Base-by-base conservation (phyloP, 176 grass and related monocot genomes). In the Triticum turgidum region DNA sequence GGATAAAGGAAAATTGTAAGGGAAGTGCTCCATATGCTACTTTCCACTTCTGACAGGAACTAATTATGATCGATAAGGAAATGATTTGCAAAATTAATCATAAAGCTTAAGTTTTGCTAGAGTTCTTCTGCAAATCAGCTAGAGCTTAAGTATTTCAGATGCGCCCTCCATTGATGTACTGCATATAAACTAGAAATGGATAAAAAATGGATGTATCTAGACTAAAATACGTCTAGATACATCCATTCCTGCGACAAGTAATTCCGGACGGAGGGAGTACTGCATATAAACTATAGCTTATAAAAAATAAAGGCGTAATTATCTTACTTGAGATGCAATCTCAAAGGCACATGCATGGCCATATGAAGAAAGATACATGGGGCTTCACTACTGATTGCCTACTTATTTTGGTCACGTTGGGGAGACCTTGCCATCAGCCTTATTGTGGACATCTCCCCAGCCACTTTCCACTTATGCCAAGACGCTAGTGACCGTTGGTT, bases 311-410 rank as follows among this genome's bases (percentile, higher is more conserved):
- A 7, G 8, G 20, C 9, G 0, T 34, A 78, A 33, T 69, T 61
- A 15, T 15, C 6, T 51, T 30, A 72, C 34, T 37, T 29, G 44
- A 68, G 62, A 77, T 15, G 12, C 61, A 67, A n/a, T 54, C 44
- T 15, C 79, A 24, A 6, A 3, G 4, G 32, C 15, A 82, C 11
- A 18, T 52, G 44, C 63, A 70, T 70, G 74, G 25, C 12, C 62
- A 61, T 24, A 77, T 9, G 39, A 71, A 79, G 54, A 88, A 88
- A 79, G 73, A 62, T 45, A 83, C 64, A 79, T 3, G 37, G 25
- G n/a, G 11, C 39, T 80, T 79, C n/a, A 27, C 10, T 12, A 17
- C 35, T 41, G 29, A 8, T 3, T 61, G 10, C 52, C 38, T 47
- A 27, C 21, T 49, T 78, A 17, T 44, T 79, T 79, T 52, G 37